Base-by-base conservation (phyloP, 129 eudicot genomes). In the Saposhnikovia divaricata region DNA sequence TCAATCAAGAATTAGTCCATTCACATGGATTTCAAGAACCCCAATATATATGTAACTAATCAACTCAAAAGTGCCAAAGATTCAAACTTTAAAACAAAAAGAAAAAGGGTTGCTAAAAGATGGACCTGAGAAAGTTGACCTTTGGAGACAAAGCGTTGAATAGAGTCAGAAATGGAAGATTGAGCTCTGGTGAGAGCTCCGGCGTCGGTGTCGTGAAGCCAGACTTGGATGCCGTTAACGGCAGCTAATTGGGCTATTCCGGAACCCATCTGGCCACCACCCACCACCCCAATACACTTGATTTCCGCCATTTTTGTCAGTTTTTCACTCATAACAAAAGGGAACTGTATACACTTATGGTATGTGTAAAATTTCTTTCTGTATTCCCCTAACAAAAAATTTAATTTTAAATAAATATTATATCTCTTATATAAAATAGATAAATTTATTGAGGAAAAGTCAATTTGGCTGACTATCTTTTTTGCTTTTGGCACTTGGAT, bases 181-280 rank as follows among this genome's bases (percentile, higher is more conserved):
- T 77, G 83, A 45, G 97, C 97, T 76, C 59, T 81, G 11, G 78
- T 28, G 51, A 94, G 90, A 76, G 92, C 97, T 75, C 40, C 61
- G 51, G 87, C 71, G 76, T 90, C 93, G 48, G 90, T 43, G 75
- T 93, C 98, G 48, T 87, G 87, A 55, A 94, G 92, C 80, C 84
- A 90, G 39, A 94, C 97, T 10, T 90, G 87, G 76, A 85, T 68
- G 79, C 97, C 97, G 53, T 87, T 77, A 40, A 86, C 90, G 75
- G 96, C 98, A 75, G 91, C 93, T 14, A 94, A 87, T 80, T 91
- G 98, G 34, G 98, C 97, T 43, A 94, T 94, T 37, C 98, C 98
- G 77, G 98, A 85, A 25, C 98, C 98, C 98, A 94, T 94, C 75
- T 94, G 98, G 72, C 97, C 98, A 76, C 91, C 90, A n/a, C 98